Evolutionary conservation across 108 stramenopile genomes (phyloP).

Genomic region (Fistulifera pelliculosa): DNA sequence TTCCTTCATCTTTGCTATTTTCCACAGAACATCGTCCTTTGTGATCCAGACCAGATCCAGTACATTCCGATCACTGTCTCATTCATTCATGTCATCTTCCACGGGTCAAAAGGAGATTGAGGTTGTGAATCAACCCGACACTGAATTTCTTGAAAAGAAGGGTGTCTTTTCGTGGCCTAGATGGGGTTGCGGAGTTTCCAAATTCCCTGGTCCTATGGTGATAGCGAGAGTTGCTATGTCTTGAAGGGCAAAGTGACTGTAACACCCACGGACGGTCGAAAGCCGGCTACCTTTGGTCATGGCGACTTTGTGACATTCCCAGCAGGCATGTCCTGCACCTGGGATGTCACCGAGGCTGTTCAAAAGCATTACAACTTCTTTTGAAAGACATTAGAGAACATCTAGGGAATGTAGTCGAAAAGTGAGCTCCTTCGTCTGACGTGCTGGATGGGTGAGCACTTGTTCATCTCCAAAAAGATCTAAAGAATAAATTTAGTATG

Average conservation of each 20-base stretch:
- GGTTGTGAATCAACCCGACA: conserved; percentile 43
- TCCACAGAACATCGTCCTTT: no score
- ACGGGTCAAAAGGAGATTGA: conserved; percentile 32
- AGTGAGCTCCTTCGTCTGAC: no score
- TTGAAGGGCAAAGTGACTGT: conserved; percentile 62
- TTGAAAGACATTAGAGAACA: conserved; percentile 11
- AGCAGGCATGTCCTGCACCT: conserved; percentile 71
- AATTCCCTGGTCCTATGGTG: conserved; percentile 79
- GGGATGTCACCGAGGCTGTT: conserved; percentile 65
- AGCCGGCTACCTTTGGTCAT: conserved; percentile 47
- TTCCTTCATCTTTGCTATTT: no score
- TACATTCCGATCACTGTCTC: no score
- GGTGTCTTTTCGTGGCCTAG: conserved; percentile 52
- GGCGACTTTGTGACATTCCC: conserved; percentile 76
- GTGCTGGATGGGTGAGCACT: no score
- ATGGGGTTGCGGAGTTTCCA: conserved; percentile 58
- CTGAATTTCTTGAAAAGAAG: conserved; percentile 56
- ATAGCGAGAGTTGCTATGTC: conserved; percentile 56
- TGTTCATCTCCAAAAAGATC: no score
- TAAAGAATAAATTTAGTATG: no score
- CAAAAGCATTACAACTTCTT: conserved; percentile 68
- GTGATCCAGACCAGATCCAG: no score
- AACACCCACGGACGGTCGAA: conserved; percentile 53
- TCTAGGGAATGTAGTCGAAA: no score
- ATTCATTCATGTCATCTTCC: no score